Percentiles rank a stretch among this genome's conserved stretches.
Evolutionary conservation across 805 yeast species (phyloP).

Genomic region (Dipodascus geniculatus): DNA sequence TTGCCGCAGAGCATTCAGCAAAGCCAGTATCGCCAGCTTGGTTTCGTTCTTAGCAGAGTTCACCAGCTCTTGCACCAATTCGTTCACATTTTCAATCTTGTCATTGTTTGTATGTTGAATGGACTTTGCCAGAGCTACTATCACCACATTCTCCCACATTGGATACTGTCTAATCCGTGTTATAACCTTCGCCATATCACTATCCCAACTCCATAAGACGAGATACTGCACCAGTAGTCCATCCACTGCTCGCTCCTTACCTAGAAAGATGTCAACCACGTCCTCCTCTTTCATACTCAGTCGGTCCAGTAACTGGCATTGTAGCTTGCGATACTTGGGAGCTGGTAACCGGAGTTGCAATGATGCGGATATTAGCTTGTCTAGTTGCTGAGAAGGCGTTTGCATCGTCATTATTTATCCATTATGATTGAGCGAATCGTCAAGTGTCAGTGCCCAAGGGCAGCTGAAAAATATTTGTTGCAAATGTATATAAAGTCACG

Average conservation of each 20-base stretch:
- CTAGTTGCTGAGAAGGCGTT: background rate
- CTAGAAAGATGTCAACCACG: background rate
- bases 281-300: background rate
- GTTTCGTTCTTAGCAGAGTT: background rate
- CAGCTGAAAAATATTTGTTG: background rate
- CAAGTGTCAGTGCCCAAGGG: background rate
- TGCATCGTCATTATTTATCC: background rate
- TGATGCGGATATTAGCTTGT: background rate
- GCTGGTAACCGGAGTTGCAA: background rate
- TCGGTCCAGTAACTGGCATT: background rate
- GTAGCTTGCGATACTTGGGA: background rate
- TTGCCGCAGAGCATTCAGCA: background rate
- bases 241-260: background rate
- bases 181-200: background rate
- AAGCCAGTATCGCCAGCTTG: background rate
- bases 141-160: background rate
- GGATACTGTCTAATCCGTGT: background rate
- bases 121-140: background rate
- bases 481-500: background rate
- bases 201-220: background rate
- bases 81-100: background rate
- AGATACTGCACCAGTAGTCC: background rate
- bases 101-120: background rate
- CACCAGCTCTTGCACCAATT: background rate
- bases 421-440: background rate